Conservation (phyloP, 495 filamentous ascomycete genomes). For the Hyaloscypha hepaticicola region DNA sequence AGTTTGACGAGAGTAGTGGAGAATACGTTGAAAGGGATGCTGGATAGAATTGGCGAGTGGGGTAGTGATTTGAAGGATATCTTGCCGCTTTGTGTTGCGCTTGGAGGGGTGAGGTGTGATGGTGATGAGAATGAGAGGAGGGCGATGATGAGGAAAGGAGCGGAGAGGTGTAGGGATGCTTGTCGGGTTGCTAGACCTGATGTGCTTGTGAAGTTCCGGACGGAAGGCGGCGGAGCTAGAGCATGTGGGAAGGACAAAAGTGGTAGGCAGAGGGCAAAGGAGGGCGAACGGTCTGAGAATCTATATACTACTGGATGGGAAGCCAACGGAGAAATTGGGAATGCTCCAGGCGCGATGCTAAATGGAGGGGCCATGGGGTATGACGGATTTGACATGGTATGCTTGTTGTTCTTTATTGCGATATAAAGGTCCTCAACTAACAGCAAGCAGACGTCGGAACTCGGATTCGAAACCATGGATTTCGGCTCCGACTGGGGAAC, state of each 20-base stretch:
- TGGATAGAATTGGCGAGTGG: constrained; percentile 25
- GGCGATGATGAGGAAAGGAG: constrained; percentile 22
- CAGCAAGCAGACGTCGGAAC: not conserved
- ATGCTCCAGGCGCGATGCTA: not conserved
- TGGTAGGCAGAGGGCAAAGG: not conserved
- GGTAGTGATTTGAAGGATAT: constrained; percentile 30
- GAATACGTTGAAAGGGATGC: constrained; percentile 23
- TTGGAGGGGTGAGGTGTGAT: constrained; percentile 24
- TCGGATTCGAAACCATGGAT: constrained; percentile 18
- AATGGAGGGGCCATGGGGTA: not conserved
- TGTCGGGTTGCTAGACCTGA: constrained; percentile 20
- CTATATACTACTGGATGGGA: not conserved
- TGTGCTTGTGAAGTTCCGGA: not conserved
- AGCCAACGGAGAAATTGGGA: not conserved
- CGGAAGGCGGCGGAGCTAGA: not conserved
- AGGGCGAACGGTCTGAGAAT: not conserved
- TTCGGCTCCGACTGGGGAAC: constrained; percentile 23
- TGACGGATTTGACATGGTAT: constrained; percentile 11
- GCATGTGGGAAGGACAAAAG: not conserved
- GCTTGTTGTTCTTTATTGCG: not conserved
- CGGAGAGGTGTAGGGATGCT: constrained; percentile 19
- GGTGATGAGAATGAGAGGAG: constrained; percentile 21
- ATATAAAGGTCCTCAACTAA: not conserved
- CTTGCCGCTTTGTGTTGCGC: constrained; percentile 22
- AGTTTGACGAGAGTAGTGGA: constrained; percentile 28